Percentiles rank a stretch among this genome's conserved stretches.
phyloP scores from a whole-genome alignment of 176 grass and related monocot species.

The Rhynchospora breviuscula region DNA sequence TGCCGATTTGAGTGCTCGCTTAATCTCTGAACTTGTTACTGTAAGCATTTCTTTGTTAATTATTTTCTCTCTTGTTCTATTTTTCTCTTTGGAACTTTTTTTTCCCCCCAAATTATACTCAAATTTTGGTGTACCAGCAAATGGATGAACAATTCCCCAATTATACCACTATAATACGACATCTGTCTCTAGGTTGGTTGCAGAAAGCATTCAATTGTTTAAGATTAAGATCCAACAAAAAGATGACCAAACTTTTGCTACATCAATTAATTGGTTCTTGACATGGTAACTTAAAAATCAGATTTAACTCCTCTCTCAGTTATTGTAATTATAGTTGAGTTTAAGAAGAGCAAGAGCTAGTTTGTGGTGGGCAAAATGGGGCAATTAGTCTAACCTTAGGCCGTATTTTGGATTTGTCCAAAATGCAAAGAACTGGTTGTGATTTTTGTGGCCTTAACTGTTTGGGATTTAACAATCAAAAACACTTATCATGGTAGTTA shows the following conservation, averaged over 20 bases:
- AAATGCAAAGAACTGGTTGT: not conserved
- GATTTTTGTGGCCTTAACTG: not conserved
- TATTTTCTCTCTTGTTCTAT: too few relatives aligned
- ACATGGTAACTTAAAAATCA: not conserved
- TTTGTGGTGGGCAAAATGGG: not conserved
- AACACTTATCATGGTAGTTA: not conserved
- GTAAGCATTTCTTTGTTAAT: slow-evolving; percentile 29
- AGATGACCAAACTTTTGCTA: not conserved
- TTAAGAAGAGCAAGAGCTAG: not conserved
- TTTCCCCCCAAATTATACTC: not conserved
- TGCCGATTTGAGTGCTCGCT: slow-evolving; percentile 49
- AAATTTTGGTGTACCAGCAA: not conserved
- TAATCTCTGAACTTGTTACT: slow-evolving; percentile 69
- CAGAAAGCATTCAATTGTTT: not conserved
- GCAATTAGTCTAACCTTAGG: not conserved
- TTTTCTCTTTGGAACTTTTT: not conserved
- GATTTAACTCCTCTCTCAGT: not conserved
- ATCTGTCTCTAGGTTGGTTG: not conserved
- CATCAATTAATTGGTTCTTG: not conserved
- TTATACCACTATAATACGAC: not conserved
- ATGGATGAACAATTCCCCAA: not conserved
- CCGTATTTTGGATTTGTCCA: not conserved
- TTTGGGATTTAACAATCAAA: not conserved
- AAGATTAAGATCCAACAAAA: not conserved
- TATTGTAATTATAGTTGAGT: not conserved